Evolutionary conservation across 257 asterid genomes (phyloP).

Genomic region (Orobanche coerulescens): DNA sequence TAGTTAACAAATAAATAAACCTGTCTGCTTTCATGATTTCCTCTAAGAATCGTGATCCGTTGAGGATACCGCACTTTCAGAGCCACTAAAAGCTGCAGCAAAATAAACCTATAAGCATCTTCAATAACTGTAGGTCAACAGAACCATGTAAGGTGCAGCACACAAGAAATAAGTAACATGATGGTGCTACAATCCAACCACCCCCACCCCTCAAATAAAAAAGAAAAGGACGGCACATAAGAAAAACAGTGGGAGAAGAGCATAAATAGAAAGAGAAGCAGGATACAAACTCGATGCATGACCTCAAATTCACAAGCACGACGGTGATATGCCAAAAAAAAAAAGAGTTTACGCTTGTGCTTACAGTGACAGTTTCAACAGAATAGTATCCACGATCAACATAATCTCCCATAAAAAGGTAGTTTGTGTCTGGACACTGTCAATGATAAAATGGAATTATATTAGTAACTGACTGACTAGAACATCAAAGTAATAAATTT

Average conservation of each 20-base stretch:
- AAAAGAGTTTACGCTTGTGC: conserved; percentile 30
- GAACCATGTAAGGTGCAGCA: neutral
- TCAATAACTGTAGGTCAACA: conserved; percentile 1
- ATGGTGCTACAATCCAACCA: neutral
- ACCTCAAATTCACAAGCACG: conserved; percentile 13
- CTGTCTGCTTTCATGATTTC: conserved; percentile 85
- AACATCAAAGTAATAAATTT: neutral
- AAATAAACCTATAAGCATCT: conserved; percentile 19
- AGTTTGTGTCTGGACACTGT: conserved; percentile 95
- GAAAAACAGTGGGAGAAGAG: neutral
- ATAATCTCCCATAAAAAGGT: conserved; percentile 91
- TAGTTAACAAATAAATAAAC: conserved; percentile 23
- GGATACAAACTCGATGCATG: neutral
- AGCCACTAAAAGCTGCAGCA: conserved; percentile 72
- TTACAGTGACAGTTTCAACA: conserved; percentile 89
- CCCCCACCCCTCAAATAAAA: neutral
- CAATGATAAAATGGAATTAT: conserved; percentile 26
- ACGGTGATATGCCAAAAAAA: neutral
- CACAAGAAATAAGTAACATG: neutral
- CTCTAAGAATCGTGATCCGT: conserved; percentile 73
- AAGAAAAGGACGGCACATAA: neutral
- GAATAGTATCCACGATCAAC: conserved; percentile 96
- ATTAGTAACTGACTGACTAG: conserved; percentile 19
- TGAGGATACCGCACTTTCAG: conserved; percentile 71
- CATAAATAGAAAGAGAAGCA: neutral